Evolutionary conservation across 1,284 basidiomycete species (phyloP), one percentile per base, ranked within the genome.

Genomic region (Ganoderma resinaceum): DNA sequence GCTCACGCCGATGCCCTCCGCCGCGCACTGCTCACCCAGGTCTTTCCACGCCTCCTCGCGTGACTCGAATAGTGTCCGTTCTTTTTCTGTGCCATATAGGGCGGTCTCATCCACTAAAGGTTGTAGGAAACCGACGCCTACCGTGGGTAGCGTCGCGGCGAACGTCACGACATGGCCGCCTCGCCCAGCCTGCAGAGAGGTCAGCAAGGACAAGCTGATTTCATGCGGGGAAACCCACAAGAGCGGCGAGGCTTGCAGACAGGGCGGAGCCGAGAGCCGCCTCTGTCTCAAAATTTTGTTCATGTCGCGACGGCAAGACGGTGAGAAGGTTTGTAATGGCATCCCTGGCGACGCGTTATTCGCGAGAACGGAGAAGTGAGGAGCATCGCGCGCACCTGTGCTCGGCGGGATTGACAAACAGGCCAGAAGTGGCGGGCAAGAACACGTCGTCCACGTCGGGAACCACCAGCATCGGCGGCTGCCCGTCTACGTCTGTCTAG

Each of bases 391-490:
- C 85, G 68, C 74, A 94, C 92, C 89, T 86, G 55, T 90, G 92
- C 67, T 91, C 87, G 68, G 79, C 77, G 0, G 95, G 92, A 73
- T 96, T 89, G 8, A 93, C 96, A 68, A 99, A 93, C 58, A 98
- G 84, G 1, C 92, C 93, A 14, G 86, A 83, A 42, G 84, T 85
- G 42, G 97, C 81, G 0, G 98, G 98, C 2, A 95, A 82, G 79
- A 97, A 99, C 35, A 96, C 91, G 74, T 99, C 98, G 31, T 97
- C 89, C 42, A 99, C 83, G 77, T 99, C 98, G 0, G 94, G 84
- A 7, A 99, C 89, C 53, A 99, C 89, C 52, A 97, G 84, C 86
- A 98, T 94, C 63, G 89, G 87, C 1, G 91, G 87, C 70, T 85
- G 82, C 69, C 89, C 70, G 6, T 67, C 86, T 42, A 84, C 78